Percentiles rank a stretch among this genome's conserved stretches.
phyloP scores from a whole-genome alignment of 2,329 filamentous ascomycete genomes.

The Trichoderma polysporum region DNA sequence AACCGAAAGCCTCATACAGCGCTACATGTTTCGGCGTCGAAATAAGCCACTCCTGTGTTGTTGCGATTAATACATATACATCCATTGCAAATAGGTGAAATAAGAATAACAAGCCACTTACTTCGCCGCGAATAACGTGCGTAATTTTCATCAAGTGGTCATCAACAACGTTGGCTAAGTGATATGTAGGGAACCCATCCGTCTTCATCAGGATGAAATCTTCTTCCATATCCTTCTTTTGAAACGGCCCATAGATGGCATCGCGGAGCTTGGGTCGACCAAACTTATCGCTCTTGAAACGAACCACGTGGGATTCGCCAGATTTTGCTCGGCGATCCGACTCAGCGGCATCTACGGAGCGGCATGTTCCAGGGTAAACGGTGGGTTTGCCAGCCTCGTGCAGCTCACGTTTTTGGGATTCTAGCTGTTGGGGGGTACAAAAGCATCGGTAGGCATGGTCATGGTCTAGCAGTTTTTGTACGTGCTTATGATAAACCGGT shows the following conservation, averaged over 20 bases:
- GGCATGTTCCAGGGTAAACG: conserved; percentile 65
- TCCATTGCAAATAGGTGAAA: not conserved
- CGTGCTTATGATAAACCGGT: conserved; percentile 68
- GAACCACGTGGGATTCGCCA: conserved; percentile 73
- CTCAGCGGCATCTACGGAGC: conserved; percentile 62
- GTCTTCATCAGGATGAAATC: conserved; percentile 90
- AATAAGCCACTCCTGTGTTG: conserved; percentile 80
- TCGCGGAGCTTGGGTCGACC: conserved; percentile 68
- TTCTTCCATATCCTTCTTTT: conserved; percentile 59
- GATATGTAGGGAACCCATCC: conserved; percentile 92
- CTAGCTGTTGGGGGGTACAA: conserved; percentile 71
- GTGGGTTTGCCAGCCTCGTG: conserved; percentile 50
- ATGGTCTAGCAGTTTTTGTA: conserved; percentile 64
- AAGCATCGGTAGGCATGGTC: conserved; percentile 91
- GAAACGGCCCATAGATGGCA: conserved; percentile 71
- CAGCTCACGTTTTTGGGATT: conserved; percentile 62
- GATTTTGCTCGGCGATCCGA: conserved; percentile 67
- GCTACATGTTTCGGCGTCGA: conserved; percentile 75
- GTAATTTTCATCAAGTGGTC: conserved; percentile 95
- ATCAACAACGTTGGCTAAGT: conserved; percentile 95
- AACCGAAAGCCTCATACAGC: conserved; percentile 75
- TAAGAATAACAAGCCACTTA: conserved; percentile 40
- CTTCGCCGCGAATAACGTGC: conserved; percentile 86
- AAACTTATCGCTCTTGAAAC: conserved; percentile 62
- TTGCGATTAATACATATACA: not conserved